Evolutionary conservation across 257 asterid species (phyloP).

Genomic region (Cordia subcordata): DNA sequence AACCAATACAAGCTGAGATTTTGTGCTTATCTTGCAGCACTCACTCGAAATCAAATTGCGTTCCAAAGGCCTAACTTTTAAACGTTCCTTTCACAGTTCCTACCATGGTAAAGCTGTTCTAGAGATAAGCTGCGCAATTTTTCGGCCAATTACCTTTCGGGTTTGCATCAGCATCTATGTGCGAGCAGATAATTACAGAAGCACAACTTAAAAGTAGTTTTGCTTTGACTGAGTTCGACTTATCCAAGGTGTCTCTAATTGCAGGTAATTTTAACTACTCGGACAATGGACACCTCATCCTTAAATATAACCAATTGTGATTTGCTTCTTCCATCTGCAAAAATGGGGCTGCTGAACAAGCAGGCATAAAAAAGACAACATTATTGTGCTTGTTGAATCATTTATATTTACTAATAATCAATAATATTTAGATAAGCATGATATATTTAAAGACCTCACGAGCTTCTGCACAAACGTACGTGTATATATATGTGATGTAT

Average conservation of each 20-base stretch:
- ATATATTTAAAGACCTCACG: not conserved
- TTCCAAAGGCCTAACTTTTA: too few relatives aligned
- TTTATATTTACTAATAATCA: conserved; percentile 20
- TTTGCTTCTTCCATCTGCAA: conserved; percentile 20
- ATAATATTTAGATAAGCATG: not conserved
- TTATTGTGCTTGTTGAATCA: conserved; percentile 22
- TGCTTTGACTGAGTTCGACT: not conserved
- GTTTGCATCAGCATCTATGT: conserved; percentile 49
- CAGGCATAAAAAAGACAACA: conserved; percentile 17
- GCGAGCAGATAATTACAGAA: too few relatives aligned
- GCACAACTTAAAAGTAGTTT: too few relatives aligned
- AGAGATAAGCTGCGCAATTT: conserved; percentile 5
- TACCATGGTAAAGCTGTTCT: not conserved
- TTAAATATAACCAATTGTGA: not conserved
- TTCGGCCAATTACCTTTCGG: conserved; percentile 22
- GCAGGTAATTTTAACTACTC: not conserved
- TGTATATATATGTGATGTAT: not conserved
- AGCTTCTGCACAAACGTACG: too few relatives aligned
- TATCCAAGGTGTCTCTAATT: not conserved
- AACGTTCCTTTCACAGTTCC: too few relatives aligned
- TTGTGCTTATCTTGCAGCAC: conserved; percentile 2
- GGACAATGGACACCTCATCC: not conserved
- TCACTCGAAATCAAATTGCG: not conserved
- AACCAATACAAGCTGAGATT: conserved; percentile 10
- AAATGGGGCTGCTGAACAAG: conserved; percentile 1